phyloP scores from a whole-genome alignment of 2,329 filamentous ascomycete genomes.

The Cucurbitaria berberidis region DNA sequence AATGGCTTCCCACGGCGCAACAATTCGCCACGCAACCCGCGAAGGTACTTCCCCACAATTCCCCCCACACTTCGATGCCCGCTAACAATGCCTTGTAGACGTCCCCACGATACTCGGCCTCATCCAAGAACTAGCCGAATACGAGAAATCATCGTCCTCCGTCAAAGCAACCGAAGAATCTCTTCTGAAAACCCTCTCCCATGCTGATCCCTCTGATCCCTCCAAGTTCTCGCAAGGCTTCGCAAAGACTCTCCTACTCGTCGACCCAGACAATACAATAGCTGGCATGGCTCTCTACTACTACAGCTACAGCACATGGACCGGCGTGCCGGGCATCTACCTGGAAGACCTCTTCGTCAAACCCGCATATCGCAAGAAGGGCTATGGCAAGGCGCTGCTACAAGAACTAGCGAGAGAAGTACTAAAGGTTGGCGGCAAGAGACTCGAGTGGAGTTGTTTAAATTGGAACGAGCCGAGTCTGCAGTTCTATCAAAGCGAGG shows the following conservation, averaged over 20 bases:
- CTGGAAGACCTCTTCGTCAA: conserved; percentile 92
- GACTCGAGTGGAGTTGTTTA: conserved; percentile 89
- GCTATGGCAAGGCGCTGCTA: conserved; percentile 80
- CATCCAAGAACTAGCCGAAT: conserved; percentile 84
- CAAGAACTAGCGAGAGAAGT: conserved; percentile 81
- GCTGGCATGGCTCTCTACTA: conserved; percentile 90
- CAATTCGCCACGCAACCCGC: conserved; percentile 64
- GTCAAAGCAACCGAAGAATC: conserved; percentile 80
- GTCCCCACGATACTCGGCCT: conserved; percentile 79
- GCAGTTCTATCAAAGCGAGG: conserved; percentile 71
- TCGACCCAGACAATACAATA: conserved; percentile 51
- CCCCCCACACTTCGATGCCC: neutral
- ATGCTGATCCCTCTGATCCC: conserved; percentile 60
- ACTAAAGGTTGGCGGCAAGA: conserved; percentile 70
- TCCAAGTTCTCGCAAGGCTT: conserved; percentile 62
- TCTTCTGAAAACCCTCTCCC: conserved; percentile 77
- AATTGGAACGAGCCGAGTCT: conserved; percentile 94
- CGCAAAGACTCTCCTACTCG: conserved; percentile 76
- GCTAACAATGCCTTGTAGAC: conserved; percentile 60
- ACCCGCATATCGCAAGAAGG: conserved; percentile 70
- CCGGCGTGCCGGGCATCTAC: conserved; percentile 84
- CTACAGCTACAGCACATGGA: conserved; percentile 96
- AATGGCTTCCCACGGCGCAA: conserved; percentile 41
- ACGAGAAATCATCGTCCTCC: conserved; percentile 76
- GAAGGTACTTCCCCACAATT: conserved; percentile 56